Conservation (phyloP, 768 basidiomycete genomes). For the Psilocybe cyanescens region DNA sequence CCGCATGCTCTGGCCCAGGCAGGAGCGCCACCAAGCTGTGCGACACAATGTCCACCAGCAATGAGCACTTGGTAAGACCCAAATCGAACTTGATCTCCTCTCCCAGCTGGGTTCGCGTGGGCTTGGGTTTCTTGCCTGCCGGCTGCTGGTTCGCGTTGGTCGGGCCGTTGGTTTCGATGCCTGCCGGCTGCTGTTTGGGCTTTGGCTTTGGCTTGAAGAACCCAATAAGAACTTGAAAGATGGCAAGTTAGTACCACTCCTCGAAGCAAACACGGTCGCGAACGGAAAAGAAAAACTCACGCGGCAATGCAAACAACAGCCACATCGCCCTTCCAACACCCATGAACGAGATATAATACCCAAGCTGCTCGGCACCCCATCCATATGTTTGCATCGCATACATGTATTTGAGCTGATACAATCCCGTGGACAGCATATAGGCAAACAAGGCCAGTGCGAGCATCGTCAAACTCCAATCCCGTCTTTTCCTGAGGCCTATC, state of each 20-base stretch:
- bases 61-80: conserved; percentile 57
- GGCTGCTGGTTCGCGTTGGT: conserved; percentile 42
- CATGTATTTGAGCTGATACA: conserved; percentile 81
- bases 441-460: conserved; percentile 65
- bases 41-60: conserved; percentile 68
- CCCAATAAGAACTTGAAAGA: conserved; percentile 54
- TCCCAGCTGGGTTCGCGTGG: conserved; percentile 56
- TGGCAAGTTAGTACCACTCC: neutral
- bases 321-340: conserved; percentile 63
- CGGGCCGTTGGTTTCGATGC: too few species aligned
- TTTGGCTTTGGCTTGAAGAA: conserved; percentile 55
- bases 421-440: conserved; percentile 72
- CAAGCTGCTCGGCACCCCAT: conserved; percentile 74
- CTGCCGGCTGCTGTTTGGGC: conserved; percentile 6
- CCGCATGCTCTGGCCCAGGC: conserved; percentile 45
- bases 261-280: neutral
- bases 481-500: conserved; percentile 40
- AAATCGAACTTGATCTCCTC: conserved; percentile 77
- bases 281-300: conserved; percentile 28
- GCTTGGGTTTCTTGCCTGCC: conserved; percentile 42
- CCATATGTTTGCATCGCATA: conserved; percentile 75
- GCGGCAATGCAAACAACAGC: conserved; percentile 52
- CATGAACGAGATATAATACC: conserved; percentile 77
- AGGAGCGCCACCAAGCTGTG: conserved; percentile 60
- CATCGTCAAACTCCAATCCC: conserved; percentile 83